These are phyloP conservation scores for Falciphora oryzae DNA, from an alignment of 2,329 filamentous ascomycete genomes.

Conservation along the genomic window DNA sequence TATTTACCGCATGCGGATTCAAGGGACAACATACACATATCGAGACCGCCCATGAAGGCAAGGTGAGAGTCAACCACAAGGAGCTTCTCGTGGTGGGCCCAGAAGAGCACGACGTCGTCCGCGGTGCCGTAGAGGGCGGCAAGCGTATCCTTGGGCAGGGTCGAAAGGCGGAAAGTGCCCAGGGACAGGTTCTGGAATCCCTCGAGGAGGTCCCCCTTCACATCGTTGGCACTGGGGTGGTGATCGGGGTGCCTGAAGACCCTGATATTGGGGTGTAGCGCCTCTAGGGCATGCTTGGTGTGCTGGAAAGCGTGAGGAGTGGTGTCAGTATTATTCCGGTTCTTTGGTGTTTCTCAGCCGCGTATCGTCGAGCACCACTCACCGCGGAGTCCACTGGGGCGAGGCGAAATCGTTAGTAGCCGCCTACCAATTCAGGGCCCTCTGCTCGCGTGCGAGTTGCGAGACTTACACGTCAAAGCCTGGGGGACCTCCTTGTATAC, in stretches of 20 bases:
- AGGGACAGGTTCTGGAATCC: slow-evolving; percentile 43
- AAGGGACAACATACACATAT: slow-evolving; percentile 55
- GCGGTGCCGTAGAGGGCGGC: slow-evolving; percentile 77
- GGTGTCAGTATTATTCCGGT: neutral
- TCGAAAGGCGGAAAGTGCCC: slow-evolving; percentile 50
- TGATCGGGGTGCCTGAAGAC: slow-evolving; percentile 93
- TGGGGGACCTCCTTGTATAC: slow-evolving; percentile 90
- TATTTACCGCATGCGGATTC: neutral
- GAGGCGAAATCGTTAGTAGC: slow-evolving; percentile 38
- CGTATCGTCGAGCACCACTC: neutral
- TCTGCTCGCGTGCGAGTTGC: neutral
- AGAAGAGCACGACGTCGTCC: slow-evolving; percentile 78
- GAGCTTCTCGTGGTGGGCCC: slow-evolving; percentile 92
- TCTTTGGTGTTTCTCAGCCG: neutral
- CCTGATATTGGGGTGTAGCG: slow-evolving; percentile 73
- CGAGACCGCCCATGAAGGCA: slow-evolving; percentile 88
- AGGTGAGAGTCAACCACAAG: slow-evolving; percentile 72
- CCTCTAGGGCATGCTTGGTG: slow-evolving; percentile 74
- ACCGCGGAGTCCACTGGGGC: slow-evolving; percentile 13
- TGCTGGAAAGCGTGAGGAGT: slow-evolving; percentile 39
- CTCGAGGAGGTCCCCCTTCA: slow-evolving; percentile 63
- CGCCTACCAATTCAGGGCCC: neutral
- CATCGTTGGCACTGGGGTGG: slow-evolving; percentile 63
- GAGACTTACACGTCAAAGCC: slow-evolving; percentile 66
- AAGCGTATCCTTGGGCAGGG: slow-evolving; percentile 65